Conservation (phyloP, 192 early-diverging fungal species). For the Entophlyctis helioformis region DNA sequence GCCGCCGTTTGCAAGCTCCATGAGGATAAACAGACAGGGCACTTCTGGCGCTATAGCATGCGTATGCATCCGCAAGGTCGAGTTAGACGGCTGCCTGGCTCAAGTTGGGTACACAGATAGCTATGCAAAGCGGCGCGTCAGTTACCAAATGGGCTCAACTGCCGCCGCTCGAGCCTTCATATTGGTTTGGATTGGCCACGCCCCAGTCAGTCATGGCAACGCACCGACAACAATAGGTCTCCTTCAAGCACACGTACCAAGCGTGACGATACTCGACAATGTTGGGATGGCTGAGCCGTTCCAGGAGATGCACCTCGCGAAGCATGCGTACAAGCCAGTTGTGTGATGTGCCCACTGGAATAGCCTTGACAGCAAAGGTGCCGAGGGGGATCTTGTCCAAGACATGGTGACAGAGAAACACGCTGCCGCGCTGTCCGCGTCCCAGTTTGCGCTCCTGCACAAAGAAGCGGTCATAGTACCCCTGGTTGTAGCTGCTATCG, state of each 20-base stretch:
- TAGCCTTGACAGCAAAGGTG: constrained; percentile 89
- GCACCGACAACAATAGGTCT: neutral
- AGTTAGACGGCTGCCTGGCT: no score
- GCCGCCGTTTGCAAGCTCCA: constrained; percentile 85
- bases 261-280: constrained; percentile 89
- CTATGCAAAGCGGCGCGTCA: no score
- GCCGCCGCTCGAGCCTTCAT: no score
- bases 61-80: neutral
- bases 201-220: neutral
- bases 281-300: constrained; percentile 79
- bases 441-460: constrained; percentile 78
- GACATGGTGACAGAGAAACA: constrained; percentile 71
- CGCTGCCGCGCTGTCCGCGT: constrained; percentile 77
- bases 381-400: constrained; percentile 29
- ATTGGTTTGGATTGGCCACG: no score
- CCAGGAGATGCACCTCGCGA: constrained; percentile 85
- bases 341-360: constrained; percentile 83
- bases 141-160: no score
- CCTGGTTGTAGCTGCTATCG: constrained; percentile 65
- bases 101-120: no score
- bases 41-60: constrained; percentile 57
- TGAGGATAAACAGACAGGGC: constrained; percentile 88
- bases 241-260: constrained; percentile 24
- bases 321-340: constrained; percentile 87
- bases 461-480: constrained; percentile 92